Percentiles rank a stretch among this genome's conserved stretches.
phyloP scores from a whole-genome alignment of 257 asterid genomes.

The Primulina eburnea region DNA sequence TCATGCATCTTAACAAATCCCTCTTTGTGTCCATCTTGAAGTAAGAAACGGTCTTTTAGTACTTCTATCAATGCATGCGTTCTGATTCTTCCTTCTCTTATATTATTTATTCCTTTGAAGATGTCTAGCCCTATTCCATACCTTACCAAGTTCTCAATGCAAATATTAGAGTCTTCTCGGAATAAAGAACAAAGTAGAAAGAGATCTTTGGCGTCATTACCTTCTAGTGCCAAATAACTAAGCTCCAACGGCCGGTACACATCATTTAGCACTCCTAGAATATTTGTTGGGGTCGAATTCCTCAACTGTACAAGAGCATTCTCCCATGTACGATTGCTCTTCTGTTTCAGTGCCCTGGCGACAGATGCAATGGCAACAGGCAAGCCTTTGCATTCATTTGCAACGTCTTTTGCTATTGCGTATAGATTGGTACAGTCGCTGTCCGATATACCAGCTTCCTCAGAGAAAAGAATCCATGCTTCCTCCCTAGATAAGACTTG shows the following conservation, averaged over 20 bases:
- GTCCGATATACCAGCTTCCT: constrained; percentile 10
- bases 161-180: constrained; percentile 21
- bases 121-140: constrained; percentile 26
- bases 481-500: constrained; percentile 24
- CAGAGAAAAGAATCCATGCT: constrained; percentile 30
- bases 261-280: background rate
- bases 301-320: constrained; percentile 21
- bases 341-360: constrained; percentile 16
- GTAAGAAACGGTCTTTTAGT: constrained; percentile 24
- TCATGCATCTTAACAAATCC: constrained; percentile 19
- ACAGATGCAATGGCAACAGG: constrained; percentile 31
- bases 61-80: background rate
- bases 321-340: constrained; percentile 19
- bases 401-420: constrained; percentile 20
- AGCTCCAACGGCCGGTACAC: constrained; percentile 24
- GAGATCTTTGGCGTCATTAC: constrained; percentile 21
- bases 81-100: constrained; percentile 22
- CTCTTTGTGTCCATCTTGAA: constrained; percentile 14
- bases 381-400: constrained; percentile 29
- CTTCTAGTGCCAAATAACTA: constrained; percentile 28
- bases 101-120: constrained; percentile 2
- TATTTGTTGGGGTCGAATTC: constrained; percentile 6
- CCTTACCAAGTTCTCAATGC: constrained; percentile 22
- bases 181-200: constrained; percentile 31
- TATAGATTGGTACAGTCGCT: constrained; percentile 1